Evolutionary conservation across 257 asterid genomes (phyloP).

Genomic region (Leptodermis oblonga): DNA sequence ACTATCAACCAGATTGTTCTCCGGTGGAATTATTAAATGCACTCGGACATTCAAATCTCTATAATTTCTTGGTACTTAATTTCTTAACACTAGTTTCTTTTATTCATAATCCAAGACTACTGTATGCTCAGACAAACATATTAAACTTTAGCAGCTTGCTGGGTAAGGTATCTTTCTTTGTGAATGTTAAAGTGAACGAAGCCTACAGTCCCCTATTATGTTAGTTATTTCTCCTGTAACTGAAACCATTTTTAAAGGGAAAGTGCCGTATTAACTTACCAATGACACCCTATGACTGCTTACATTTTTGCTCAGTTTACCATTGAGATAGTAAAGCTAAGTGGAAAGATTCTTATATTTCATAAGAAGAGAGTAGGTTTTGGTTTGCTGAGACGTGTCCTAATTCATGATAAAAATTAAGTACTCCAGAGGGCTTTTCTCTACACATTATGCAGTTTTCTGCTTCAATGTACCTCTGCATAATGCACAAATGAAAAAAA

Average conservation of each 20-base stretch:
- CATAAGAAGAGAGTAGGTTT: background rate
- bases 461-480: background rate
- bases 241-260: background rate
- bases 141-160: background rate
- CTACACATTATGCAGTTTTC: background rate
- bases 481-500: too few relatives aligned
- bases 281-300: background rate
- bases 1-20: background rate
- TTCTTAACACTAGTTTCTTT: background rate
- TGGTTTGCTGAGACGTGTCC: background rate
- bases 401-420: background rate
- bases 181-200: background rate
- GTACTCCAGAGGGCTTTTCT: background rate
- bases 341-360: background rate
- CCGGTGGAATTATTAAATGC: background rate
- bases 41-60: background rate
- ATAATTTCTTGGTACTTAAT: background rate
- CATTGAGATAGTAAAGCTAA: background rate
- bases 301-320: background rate
- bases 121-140: background rate
- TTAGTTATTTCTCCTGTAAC: background rate
- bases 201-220: background rate
- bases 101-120: background rate
- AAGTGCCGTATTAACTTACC: background rate
- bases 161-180: background rate